Percentiles rank a stretch among this genome's conserved stretches.
Conservation (phyloP, 2,329 filamentous ascomycete species). For the Septoria linicola region DNA sequence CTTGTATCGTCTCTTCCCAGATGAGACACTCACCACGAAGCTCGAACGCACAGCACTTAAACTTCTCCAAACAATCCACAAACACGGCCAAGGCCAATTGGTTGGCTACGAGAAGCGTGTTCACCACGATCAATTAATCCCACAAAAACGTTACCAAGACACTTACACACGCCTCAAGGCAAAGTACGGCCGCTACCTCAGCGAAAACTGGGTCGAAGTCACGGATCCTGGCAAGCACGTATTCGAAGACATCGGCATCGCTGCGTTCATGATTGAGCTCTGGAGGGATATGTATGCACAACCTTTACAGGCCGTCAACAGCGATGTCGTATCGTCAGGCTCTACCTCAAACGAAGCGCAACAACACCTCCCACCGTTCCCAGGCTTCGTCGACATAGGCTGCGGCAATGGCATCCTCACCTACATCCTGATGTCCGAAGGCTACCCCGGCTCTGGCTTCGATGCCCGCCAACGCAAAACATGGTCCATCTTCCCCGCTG, state of each 20-base stretch:
- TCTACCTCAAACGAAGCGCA: not conserved
- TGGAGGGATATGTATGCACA: conserved; percentile 77
- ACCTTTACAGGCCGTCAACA: not conserved
- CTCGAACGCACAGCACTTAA: conserved; percentile 67
- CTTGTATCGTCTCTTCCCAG: conserved; percentile 30
- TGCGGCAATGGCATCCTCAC: conserved; percentile 93
- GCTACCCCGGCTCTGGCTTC: conserved; percentile 84
- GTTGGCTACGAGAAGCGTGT: conserved; percentile 76
- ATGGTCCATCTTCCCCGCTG: conserved; percentile 68
- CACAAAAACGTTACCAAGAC: conserved; percentile 74
- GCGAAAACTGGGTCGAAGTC: conserved; percentile 76
- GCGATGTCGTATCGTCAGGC: not conserved
- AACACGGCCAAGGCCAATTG: conserved; percentile 66
- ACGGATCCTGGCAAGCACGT: conserved; percentile 91
- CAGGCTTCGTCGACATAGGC: conserved; percentile 92
- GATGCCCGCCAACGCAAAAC: conserved; percentile 84
- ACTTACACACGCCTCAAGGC: conserved; percentile 78
- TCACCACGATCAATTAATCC: conserved; percentile 76
- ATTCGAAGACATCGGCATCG: conserved; percentile 89
- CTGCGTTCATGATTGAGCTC: conserved; percentile 87
- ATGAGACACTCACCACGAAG: conserved; percentile 49
- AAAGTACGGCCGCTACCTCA: conserved; percentile 70
- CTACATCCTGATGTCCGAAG: conserved; percentile 75
- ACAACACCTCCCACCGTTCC: conserved; percentile 54
- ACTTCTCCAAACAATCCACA: conserved; percentile 67